Base-by-base conservation (phyloP, 345 rosid species). In the Turritis glabra region DNA sequence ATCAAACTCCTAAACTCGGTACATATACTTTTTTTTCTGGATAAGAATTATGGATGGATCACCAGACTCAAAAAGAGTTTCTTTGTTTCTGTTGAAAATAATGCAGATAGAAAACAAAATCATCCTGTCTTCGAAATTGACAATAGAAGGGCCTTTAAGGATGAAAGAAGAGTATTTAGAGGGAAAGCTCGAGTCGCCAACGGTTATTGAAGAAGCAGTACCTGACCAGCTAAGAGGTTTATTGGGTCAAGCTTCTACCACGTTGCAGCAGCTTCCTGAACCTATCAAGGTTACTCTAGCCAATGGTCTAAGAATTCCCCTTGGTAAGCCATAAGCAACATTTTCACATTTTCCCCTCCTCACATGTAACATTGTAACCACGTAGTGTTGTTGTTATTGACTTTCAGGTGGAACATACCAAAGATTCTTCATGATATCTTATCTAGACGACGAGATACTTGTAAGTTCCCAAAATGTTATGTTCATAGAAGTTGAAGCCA, bases 351-450 rank as follows among this genome's bases (percentile, higher is more conserved):
- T 10, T 11, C 1, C 0, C 1, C 18, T 14, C 13, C 17, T 41
- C 23, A 18, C 48, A 48, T n/a, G 30, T 68, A 21, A 29, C 63
- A 25, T 37, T 46, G 18, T 38, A 75, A 59, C 27, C 44, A 37
- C 5, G 0, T 0, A 14, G 17, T 65, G 21, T 5, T 74, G 47
- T 35, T 26, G 43, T 48, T 38, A 1, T 21, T 0, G 60, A 7
- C 21, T 54, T 69, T 69, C 81, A 94, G 98, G 86, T 77, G 93
- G 97, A 62, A 69, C 88, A 63, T 94, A 86, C 76, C 88, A 89
- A 75, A 88, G 97, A 80, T 86, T 91, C 72, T 91, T 94, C 86
- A 87, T 89, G 94, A 89, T 94, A 75, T 88, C 97, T 60, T 91
- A 91, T 80, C 89, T 94, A 54, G 98, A 94, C 58, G 96, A 88